These are phyloP conservation scores for Ophiostoma australiae DNA, from an alignment of 2,329 filamentous ascomycete species.

Conservation along the genomic window DNA sequence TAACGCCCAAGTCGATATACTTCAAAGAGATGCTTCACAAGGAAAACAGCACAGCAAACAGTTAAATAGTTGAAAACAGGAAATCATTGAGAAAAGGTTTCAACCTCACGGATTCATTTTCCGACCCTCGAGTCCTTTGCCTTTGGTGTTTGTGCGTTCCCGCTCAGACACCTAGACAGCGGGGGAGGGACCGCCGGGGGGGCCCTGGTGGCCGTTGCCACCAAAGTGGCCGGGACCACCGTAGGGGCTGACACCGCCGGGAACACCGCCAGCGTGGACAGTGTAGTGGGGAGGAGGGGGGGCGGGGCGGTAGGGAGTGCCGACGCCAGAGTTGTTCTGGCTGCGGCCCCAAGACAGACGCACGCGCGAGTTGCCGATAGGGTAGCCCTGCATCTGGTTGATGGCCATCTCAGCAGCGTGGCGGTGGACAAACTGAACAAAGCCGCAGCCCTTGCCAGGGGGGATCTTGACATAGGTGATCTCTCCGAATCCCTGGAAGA, in stretches of 20 bases:
- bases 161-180: slow-evolving; percentile 25
- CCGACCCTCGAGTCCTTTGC: background rate
- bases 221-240: slow-evolving; percentile 46
- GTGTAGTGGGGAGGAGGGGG: slow-evolving; percentile 59
- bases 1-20: slow-evolving; percentile 7
- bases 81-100: background rate
- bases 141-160: background rate
- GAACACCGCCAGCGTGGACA: slow-evolving; percentile 28
- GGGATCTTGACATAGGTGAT: slow-evolving; percentile 99
- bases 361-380: slow-evolving; percentile 96
- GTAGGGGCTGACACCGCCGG: slow-evolving; percentile 41
- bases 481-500: slow-evolving; percentile 99
- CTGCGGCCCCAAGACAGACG: slow-evolving; percentile 95
- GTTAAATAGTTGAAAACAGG: background rate
- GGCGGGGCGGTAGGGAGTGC: slow-evolving; percentile 93
- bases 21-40: slow-evolving; percentile 13
- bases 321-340: slow-evolving; percentile 98
- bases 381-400: slow-evolving; percentile 99
- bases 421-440: slow-evolving; percentile 98
- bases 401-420: slow-evolving; percentile 99
- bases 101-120: background rate
- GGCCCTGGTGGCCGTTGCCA: slow-evolving; percentile 43
- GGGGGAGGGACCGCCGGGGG: slow-evolving; percentile 30
- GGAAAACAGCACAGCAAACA: background rate
- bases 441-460: slow-evolving; percentile 96